phyloP scores from a whole-genome alignment of 2,329 filamentous ascomycete genomes.

The Sporothrix brunneoviolacea region DNA sequence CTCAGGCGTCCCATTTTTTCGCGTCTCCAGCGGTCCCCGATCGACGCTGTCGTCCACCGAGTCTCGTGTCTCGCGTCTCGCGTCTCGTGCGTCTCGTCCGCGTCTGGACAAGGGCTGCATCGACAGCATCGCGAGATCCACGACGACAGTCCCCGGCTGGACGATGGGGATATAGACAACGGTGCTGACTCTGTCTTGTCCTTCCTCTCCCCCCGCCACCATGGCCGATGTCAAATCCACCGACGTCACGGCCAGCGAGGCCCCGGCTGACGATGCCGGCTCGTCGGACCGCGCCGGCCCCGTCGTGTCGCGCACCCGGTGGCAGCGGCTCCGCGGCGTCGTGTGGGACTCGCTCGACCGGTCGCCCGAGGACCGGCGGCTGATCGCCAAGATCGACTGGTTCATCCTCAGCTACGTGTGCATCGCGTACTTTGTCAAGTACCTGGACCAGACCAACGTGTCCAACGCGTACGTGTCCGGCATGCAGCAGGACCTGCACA shows the following conservation, averaged over 20 bases:
- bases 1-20: too few species aligned
- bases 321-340: slow-evolving; percentile 25
- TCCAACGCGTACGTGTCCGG: slow-evolving; percentile 36
- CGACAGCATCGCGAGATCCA: too few species aligned
- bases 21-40: too few species aligned
- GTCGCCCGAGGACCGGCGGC: slow-evolving; percentile 26
- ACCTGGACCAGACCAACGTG: slow-evolving; percentile 29
- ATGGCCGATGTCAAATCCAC: slow-evolving; percentile 2
- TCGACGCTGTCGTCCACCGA: too few species aligned
- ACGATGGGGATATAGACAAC: too few species aligned
- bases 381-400: slow-evolving; percentile 30
- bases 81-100: too few species aligned
- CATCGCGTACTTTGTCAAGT: slow-evolving; percentile 34
- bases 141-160: too few species aligned
- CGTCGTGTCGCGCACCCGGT: too few species aligned
- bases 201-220: not conserved
- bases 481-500: slow-evolving; percentile 45
- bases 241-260: too few species aligned
- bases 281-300: not conserved
- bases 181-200: not conserved
- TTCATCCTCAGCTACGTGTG: slow-evolving; percentile 32
- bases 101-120: too few species aligned
- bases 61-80: too few species aligned
- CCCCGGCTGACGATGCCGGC: not conserved
- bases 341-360: slow-evolving; percentile 31